These are phyloP conservation scores for Cercospora janseana DNA, from an alignment of 2,329 filamentous ascomycete species.

Conservation along the genomic window DNA sequence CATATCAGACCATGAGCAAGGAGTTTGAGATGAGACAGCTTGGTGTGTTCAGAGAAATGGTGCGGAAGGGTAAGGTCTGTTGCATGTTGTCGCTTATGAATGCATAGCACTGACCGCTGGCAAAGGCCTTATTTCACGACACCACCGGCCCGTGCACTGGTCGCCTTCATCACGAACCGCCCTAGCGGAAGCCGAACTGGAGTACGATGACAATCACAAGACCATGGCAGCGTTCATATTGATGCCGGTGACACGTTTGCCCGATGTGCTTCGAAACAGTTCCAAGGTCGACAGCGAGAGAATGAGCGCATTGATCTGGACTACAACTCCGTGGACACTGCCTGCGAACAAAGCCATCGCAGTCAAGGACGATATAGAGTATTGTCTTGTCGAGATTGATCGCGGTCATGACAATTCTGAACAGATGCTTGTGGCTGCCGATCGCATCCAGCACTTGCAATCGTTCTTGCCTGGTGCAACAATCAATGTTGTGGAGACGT, in stretches of 20 bases:
- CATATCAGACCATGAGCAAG: conserved; percentile 76
- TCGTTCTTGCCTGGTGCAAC: conserved; percentile 48
- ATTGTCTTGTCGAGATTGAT: conserved; percentile 46
- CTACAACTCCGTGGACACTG: conserved; percentile 95
- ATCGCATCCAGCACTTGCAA: conserved; percentile 61
- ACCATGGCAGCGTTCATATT: conserved; percentile 75
- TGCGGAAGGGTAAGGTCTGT: conserved; percentile 51
- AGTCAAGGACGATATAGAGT: conserved; percentile 70
- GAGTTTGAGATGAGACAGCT: conserved; percentile 73
- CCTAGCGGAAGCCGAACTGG: conserved; percentile 78
- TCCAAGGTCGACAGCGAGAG: conserved; percentile 47
- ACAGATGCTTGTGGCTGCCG: conserved; percentile 68
- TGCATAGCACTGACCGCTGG: conserved; percentile 7
- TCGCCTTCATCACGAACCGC: conserved; percentile 75
- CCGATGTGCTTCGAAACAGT: conserved; percentile 42
- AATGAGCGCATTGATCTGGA: conserved; percentile 90
- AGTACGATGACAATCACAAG: conserved; percentile 73
- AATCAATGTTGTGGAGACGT: conserved; percentile 51
- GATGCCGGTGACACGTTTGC: conserved; percentile 63
- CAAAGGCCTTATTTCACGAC: conserved; percentile 68
- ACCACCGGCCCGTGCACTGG: conserved; percentile 84
- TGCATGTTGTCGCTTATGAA: background rate
- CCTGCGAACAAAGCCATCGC: conserved; percentile 91
- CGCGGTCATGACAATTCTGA: conserved; percentile 13
- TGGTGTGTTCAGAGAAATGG: conserved; percentile 71